Evolutionary conservation across 2,329 filamentous ascomycete species (phyloP).

Genomic region (Davidsoniella eucalypti): DNA sequence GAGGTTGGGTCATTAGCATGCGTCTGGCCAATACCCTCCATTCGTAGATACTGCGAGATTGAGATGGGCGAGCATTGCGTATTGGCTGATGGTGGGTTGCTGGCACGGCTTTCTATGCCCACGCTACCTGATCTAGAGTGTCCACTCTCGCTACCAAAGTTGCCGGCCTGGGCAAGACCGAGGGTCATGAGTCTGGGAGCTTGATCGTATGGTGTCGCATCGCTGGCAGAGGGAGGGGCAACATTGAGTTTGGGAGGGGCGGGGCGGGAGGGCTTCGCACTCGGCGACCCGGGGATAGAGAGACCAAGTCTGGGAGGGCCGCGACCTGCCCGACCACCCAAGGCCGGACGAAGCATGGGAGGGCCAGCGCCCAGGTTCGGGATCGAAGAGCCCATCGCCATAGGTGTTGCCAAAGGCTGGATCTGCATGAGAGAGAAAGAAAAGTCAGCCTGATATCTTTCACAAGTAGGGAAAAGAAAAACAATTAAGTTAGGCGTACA

Average conservation of each 20-base stretch:
- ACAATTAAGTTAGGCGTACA: conserved; percentile 6
- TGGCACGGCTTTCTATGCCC: conserved; percentile 57
- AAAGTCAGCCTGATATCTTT: background rate
- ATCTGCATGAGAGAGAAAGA: background rate
- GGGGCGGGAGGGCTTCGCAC: conserved; percentile 54
- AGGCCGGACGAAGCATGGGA: conserved; percentile 67
- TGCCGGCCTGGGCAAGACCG: conserved; percentile 48
- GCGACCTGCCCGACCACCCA: conserved; percentile 51
- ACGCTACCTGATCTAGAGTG: conserved; percentile 77
- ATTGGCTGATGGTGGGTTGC: conserved; percentile 73
- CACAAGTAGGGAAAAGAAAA: background rate
- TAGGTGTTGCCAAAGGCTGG: conserved; percentile 14
- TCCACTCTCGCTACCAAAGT: conserved; percentile 62
- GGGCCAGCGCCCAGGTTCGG: conserved; percentile 58
- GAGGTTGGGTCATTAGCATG: conserved; percentile 70
- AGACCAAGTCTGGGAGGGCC: conserved; percentile 67
- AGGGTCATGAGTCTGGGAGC: conserved; percentile 19
- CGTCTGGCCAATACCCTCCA: conserved; percentile 43
- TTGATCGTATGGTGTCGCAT: conserved; percentile 54
- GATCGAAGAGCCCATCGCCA: conserved; percentile 19
- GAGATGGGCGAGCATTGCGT: conserved; percentile 73
- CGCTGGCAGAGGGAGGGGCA: conserved; percentile 75
- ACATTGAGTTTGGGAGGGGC: conserved; percentile 66
- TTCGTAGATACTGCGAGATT: conserved; percentile 39
- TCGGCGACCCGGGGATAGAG: conserved; percentile 78